Conservation (phyloP, 257 asterid genomes). For the Vinca minor region DNA sequence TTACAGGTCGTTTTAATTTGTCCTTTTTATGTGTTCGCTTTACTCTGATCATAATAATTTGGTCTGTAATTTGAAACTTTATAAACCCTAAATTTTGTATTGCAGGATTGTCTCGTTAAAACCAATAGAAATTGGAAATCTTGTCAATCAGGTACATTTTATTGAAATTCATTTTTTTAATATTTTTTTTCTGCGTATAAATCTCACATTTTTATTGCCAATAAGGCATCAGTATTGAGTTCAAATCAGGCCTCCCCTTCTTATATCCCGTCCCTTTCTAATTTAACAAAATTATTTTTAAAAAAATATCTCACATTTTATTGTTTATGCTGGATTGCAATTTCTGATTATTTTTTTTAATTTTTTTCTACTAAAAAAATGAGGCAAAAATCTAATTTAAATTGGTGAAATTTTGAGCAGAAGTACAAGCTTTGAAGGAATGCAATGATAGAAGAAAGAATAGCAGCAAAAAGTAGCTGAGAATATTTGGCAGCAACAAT, state of each 20-base stretch:
- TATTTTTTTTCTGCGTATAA: too few species aligned
- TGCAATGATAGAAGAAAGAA: conserved; percentile 52
- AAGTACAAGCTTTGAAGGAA: conserved; percentile 61
- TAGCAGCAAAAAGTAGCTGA: conserved; percentile 20
- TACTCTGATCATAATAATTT: too few species aligned
- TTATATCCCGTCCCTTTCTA: too few species aligned
- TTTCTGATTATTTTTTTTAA: too few species aligned
- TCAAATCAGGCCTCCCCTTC: not conserved
- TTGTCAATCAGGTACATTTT: conserved; percentile 50
- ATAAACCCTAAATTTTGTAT: conserved; percentile 12
- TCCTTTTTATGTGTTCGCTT: too few species aligned
- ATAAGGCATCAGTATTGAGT: not conserved
- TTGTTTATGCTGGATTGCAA: too few species aligned
- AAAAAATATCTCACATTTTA: too few species aligned
- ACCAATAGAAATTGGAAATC: conserved; percentile 60
- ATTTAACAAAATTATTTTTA: too few species aligned
- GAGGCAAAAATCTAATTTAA: not conserved
- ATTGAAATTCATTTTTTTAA: not conserved
- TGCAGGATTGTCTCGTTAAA: conserved; percentile 63
- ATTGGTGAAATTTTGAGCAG: conserved; percentile 26
- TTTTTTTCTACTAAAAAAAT: not conserved
- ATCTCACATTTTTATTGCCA: not conserved
- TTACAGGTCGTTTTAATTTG: conserved; percentile 49
- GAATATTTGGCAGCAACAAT: not conserved
- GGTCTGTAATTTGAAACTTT: not conserved